Base-by-base conservation (phyloP, 768 basidiomycete genomes). In the Lepiota subincarnata region DNA sequence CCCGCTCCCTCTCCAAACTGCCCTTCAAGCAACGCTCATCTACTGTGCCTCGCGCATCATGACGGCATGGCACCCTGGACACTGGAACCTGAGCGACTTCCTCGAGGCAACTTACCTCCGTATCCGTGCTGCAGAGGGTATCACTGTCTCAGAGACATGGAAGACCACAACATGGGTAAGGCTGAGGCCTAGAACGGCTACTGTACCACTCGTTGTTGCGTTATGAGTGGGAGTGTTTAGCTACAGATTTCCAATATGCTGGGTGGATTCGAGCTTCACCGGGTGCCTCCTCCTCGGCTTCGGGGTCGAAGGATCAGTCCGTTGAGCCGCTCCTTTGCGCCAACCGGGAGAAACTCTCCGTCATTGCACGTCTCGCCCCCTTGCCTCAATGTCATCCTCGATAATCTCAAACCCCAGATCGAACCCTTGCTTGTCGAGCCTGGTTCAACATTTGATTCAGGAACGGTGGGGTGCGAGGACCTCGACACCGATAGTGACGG, bases 21-120 rank as follows among this genome's bases (percentile, higher is more conserved):
- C n/a, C n/a, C n/a, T 75, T 58, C 73, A 75, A 63, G 70, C 69
- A 16, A 71, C 70, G 60, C 64, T 76, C 59, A 65, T 66, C 57
- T 65, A 64, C 46, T 74, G 69, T 53, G 71, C 69, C 51, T 62
- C 61, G 55, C 71, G 65, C 57, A 71, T 75, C 60, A 70, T 71
- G 61, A 65, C 65, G 57, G 69, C 74, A 28, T 75, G 73, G 74
- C 73, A 70, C 51, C 72, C 72, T 12, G 65, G 66, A 47, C 70
- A 74, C 50, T 74, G 72, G 73, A 73, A 73, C n/a, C 73, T 73
- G 38, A 67, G 66, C 18, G 68, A 68, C 34, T 71, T 76, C 58
- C 59, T 74, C 53, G 65, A 64, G 3, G 67, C 67, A 2, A 55
- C 74, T 43, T 70, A 70, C 53, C 64, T 68, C 26, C 68, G 70